These are phyloP conservation scores for Xerocomus amazonicus DNA, from an alignment of 1,284 basidiomycete species.

Conservation along the genomic window DNA sequence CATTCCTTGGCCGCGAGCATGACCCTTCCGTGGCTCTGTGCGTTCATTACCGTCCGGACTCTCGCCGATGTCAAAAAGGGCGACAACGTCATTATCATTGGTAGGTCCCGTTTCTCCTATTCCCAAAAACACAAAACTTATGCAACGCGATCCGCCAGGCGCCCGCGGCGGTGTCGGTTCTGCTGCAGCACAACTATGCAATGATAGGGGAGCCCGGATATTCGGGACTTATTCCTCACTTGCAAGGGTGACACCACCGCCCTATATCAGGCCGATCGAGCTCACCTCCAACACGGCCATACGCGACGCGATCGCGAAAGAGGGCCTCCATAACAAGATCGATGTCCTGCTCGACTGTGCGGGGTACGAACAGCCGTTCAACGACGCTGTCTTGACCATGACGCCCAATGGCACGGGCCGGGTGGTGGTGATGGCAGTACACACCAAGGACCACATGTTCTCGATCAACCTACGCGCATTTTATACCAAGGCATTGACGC, in stretches of 20 bases:
- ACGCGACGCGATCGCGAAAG: constrained; percentile 26
- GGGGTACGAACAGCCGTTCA: constrained; percentile 33
- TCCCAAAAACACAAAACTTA: neutral
- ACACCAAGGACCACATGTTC: constrained; percentile 33
- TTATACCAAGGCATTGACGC: constrained; percentile 31
- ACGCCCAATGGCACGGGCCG: constrained; percentile 32
- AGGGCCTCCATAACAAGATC: constrained; percentile 30
- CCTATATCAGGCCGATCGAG: constrained; percentile 32
- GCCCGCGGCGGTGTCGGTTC: constrained; percentile 36
- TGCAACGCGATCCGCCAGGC: constrained; percentile 17
- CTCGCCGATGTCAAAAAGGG: constrained; percentile 34
- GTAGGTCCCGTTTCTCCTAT: neutral
- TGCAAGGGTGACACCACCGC: constrained; percentile 17
- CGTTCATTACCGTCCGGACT: constrained; percentile 36
- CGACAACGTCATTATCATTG: constrained; percentile 34
- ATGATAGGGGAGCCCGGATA: constrained; percentile 30
- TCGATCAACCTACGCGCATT: constrained; percentile 31
- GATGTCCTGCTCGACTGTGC: constrained; percentile 36
- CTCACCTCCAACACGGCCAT: constrained; percentile 32
- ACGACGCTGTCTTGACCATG: constrained; percentile 34
- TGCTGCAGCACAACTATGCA: constrained; percentile 33
- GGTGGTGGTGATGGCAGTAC: constrained; percentile 35
- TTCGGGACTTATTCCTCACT: constrained; percentile 37
- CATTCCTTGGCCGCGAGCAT: constrained; percentile 33
- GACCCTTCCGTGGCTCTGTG: constrained; percentile 35